Evolutionary conservation across 352 stramenopile species (phyloP).

Genomic region (Phytophthora melonis): DNA sequence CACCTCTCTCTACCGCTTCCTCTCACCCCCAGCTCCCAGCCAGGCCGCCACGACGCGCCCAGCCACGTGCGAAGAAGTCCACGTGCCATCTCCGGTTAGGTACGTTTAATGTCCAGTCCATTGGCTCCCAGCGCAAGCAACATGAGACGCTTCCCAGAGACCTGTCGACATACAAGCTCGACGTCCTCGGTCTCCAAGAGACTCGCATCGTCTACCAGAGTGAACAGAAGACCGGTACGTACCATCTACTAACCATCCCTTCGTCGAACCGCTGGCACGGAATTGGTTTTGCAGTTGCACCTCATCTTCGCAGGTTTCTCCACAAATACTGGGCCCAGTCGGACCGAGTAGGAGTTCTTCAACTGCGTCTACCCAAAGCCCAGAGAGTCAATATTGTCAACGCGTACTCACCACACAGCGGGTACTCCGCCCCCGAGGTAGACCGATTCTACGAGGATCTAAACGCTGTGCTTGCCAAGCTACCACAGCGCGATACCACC

Average conservation of each 20-base stretch:
- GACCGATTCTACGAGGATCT: conserved; percentile 13
- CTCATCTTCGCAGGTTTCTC: conserved; percentile 8
- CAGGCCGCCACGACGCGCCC: too few species aligned
- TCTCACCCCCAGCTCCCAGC: too few species aligned
- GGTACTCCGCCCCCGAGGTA: neutral
- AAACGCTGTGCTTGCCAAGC: neutral
- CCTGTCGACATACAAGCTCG: conserved; percentile 12
- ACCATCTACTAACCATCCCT: conserved; percentile 15
- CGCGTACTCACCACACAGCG: conserved; percentile 13
- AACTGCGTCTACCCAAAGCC: conserved; percentile 5
- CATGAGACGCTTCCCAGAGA: conserved; percentile 8
- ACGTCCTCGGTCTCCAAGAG: conserved; percentile 20
- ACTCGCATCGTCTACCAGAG: conserved; percentile 7
- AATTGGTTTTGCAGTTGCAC: conserved; percentile 15
- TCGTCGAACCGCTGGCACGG: conserved; percentile 15
- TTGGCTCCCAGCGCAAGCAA: conserved; percentile 18
- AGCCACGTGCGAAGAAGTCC: too few species aligned
- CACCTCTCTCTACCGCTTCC: too few species aligned
- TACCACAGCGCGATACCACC: conserved; percentile 3
- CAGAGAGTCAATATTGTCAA: conserved; percentile 17
- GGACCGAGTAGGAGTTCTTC: conserved; percentile 12
- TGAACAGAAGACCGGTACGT: conserved; percentile 18
- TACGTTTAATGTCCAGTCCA: conserved; percentile 19
- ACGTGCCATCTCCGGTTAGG: neutral
- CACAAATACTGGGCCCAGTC: conserved; percentile 13